A percentile compares a stretch with the other conserved stretches of the same genome.
phyloP scores from a whole-genome alignment of 2,329 filamentous ascomycete genomes.

The Colletotrichum orbiculare region DNA sequence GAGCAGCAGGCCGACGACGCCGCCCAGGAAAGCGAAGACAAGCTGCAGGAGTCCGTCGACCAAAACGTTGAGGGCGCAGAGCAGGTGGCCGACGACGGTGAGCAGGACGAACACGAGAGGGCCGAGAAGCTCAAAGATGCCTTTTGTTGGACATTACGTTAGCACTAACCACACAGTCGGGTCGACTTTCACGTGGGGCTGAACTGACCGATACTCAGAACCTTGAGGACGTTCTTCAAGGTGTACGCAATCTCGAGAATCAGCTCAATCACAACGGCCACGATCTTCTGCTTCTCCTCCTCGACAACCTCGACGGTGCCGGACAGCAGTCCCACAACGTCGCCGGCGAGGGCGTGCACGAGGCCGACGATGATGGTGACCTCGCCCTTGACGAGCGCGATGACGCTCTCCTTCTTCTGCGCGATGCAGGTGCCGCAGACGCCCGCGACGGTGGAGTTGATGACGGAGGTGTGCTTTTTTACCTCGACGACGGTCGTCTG shows the following conservation, averaged over 20 bases:
- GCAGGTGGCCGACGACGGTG: conserved; percentile 23
- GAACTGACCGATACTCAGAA: conserved; percentile 17
- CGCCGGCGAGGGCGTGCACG: conserved; percentile 13
- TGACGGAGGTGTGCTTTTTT: conserved; percentile 28
- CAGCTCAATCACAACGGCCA: conserved; percentile 22
- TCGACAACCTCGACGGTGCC: conserved; percentile 24
- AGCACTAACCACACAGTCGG: background rate
- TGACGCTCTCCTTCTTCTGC: conserved; percentile 19
- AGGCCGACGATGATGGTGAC: conserved; percentile 28
- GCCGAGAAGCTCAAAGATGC: conserved; percentile 34
- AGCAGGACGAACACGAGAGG: conserved; percentile 30
- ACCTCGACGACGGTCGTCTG: conserved; percentile 25
- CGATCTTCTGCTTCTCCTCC: conserved; percentile 32
- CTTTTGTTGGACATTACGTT: background rate
- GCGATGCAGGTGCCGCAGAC: conserved; percentile 7
- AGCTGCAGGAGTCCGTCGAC: conserved; percentile 24
- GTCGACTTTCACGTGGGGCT: too few species aligned
- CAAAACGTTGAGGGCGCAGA: conserved; percentile 25
- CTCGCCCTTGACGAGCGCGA: conserved; percentile 29
- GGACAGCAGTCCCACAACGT: conserved; percentile 18
- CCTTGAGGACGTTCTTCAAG: conserved; percentile 25
- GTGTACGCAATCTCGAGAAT: conserved; percentile 27
- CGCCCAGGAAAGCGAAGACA: conserved; percentile 19
- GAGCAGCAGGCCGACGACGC: conserved; percentile 20
- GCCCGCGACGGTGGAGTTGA: conserved; percentile 30